These are phyloP conservation scores for Didymella segeticola DNA, from an alignment of 2,329 filamentous ascomycete genomes.

Conservation along the genomic window DNA sequence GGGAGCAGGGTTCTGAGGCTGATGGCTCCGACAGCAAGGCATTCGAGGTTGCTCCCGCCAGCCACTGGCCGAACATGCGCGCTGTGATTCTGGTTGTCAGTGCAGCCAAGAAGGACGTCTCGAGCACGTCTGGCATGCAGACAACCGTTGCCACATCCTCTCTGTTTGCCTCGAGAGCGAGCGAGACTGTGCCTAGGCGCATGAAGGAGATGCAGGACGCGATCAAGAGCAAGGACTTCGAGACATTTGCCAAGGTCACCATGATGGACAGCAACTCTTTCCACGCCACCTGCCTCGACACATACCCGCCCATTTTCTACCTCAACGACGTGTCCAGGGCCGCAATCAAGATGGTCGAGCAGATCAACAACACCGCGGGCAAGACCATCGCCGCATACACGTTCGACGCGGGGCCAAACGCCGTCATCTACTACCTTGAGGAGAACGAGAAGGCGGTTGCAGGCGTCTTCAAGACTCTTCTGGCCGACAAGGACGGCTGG, in stretches of 20 bases:
- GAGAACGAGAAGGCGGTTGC: conserved; percentile 76
- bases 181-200: conserved; percentile 77
- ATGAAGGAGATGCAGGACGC: conserved; percentile 88
- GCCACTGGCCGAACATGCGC: conserved; percentile 95
- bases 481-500: conserved; percentile 74
- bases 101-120: conserved; percentile 94
- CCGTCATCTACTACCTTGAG: conserved; percentile 93
- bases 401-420: conserved; percentile 96
- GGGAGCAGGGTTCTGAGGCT: conserved; percentile 76
- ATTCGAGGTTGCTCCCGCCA: conserved; percentile 83
- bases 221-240: conserved; percentile 79
- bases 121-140: conserved; percentile 94
- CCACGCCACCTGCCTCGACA: conserved; percentile 93
- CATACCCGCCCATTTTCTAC: conserved; percentile 97
- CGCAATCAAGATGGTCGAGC: conserved; percentile 86
- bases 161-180: conserved; percentile 81
- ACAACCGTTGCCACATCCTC: conserved; percentile 89
- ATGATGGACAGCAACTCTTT: conserved; percentile 98
- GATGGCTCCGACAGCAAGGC: conserved; percentile 90
- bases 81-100: conserved; percentile 90
- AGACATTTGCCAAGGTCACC: conserved; percentile 83
- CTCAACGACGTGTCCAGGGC: conserved; percentile 92
- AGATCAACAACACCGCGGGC: conserved; percentile 81
- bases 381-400: conserved; percentile 90
- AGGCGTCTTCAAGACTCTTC: conserved; percentile 75